Evolutionary conservation across 2,329 filamentous ascomycete species (phyloP), one percentile per base, ranked within the genome.

Genomic region (Fragosphaeria purpurea): DNA sequence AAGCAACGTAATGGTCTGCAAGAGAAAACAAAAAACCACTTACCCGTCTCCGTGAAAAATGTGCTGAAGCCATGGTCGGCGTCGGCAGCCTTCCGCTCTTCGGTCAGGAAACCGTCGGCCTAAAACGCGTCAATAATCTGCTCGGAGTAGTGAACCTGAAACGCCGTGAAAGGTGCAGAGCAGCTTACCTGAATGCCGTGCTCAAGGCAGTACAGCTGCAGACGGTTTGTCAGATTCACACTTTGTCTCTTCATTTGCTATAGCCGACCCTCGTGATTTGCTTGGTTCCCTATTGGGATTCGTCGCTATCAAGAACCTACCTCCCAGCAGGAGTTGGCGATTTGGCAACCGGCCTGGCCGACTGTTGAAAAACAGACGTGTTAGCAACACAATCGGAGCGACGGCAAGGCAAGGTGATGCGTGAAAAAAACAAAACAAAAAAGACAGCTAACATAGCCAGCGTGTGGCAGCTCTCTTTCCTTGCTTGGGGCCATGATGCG

Each of bases 311-410:
- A 33, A 35, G 33, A 46, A 53, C 88, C 78, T 77, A 98, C 93
- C 89, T 98, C 93, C 93, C 93, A 98, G 84, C 93, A 97, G 65
- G 93, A 93, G 80, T 98, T 98, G 77, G 91, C 93, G 69, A 98
- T 98, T 74, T 98, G 93, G 84, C 93, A 97, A 86, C 93, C 93
- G 71, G 93, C 93, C 83, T 98, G 93, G 76, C 93, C 93, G 80
- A 98, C 93, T 98, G 72, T 66, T 67, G 48, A 56, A 70, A 47
- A 56, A 71, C 64, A 71, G 65, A 57, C 65, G 61, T 59, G 75
- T 86, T 68, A 85, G 79, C 63, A 54, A 33, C 37, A 44, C 22
- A 22, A 22, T 22, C 22, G 3, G 3, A 22, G 22, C 22, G 22
- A 22, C 22, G 3, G 2, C 22, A 22, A 22, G 22, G 22, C 22